A percentile compares a stretch with the other conserved stretches of the same genome.
Evolutionary conservation across 208 protist species (phyloP).

Genomic region (Crithidia bombi): DNA sequence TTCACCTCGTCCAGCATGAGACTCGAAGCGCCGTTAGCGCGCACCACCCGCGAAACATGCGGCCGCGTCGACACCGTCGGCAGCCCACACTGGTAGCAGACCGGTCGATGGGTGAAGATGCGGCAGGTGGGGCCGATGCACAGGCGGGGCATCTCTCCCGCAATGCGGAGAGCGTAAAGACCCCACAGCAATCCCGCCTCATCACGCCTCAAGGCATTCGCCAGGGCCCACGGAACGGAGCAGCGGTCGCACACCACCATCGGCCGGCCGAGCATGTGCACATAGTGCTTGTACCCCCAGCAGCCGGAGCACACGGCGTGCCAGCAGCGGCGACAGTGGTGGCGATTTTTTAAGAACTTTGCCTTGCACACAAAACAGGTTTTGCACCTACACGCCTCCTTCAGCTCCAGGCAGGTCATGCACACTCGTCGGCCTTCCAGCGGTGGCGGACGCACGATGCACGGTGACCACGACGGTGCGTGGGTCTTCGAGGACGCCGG

Average conservation of each 20-base stretch:
- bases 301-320: slow-evolving; percentile 60
- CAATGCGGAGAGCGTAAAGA: slow-evolving; percentile 63
- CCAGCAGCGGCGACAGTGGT: slow-evolving; percentile 85
- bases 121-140: slow-evolving; percentile 62
- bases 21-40: slow-evolving; percentile 9
- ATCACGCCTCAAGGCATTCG: slow-evolving; percentile 41
- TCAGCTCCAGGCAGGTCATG: slow-evolving; percentile 46
- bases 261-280: slow-evolving; percentile 51
- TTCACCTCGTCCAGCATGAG: slow-evolving; percentile 19
- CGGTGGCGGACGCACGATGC: slow-evolving; percentile 33
- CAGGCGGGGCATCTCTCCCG: slow-evolving; percentile 58
- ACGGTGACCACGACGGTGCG: slow-evolving; percentile 9
- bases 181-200: slow-evolving; percentile 61
- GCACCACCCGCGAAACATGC: slow-evolving; percentile 61
- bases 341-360: slow-evolving; percentile 40
- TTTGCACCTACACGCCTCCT: slow-evolving; percentile 58
- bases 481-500: not conserved
- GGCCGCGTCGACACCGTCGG: slow-evolving; percentile 71
- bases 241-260: slow-evolving; percentile 67
- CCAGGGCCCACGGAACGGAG: slow-evolving; percentile 60
- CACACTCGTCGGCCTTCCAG: slow-evolving; percentile 45
- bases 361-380: slow-evolving; percentile 48
- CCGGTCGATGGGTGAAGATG: slow-evolving; percentile 44
- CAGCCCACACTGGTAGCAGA: slow-evolving; percentile 55
- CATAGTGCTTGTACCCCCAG: slow-evolving; percentile 49